Evolutionary conservation across 75 land plant species (phyloP), one percentile per base, ranked within the genome.

Genomic region (Sequoiadendron giganteum): DNA sequence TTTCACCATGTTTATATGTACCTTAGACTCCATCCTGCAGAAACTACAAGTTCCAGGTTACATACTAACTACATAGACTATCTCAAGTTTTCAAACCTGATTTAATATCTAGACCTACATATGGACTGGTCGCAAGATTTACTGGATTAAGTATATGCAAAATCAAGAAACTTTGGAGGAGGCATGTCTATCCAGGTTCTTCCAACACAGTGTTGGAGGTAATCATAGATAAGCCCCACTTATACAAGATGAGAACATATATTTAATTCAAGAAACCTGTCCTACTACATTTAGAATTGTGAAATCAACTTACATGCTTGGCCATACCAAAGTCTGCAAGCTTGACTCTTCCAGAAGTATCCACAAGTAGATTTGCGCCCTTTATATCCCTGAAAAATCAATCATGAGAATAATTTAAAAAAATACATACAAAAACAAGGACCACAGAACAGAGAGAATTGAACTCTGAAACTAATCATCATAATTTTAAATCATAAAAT

Each of bases 321-420:
- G 89, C 89, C 89, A 89, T 86, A 21, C 89, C 89, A 89, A 89
- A 89, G 58, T 89, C 89, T 45, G 79, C 89, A 43, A 89, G 88
- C 48, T 89, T 86, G 30, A 89, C 89, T 25, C 43, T 38, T 13
- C 88, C 89, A 86, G 43, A 40, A 16, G 88, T 43, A 54, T 89
- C 88, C 25, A 89, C 89, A 28, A 89, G 80, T 10, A 89, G 58
- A 45, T 89, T 89, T 28, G 89, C 81, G 0, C 88, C 87, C 38
- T 89, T 89, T 14, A 89, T 89, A 72, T 89, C 89, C 88, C 89
- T 88, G 88, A 18, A 65, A 16, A 86, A 56, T 0, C 47, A 42
- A 45, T 83, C 15, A 83, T 42, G 48, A 28, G 16, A 83, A 28
- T 42, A 42, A 42, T 83, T 45, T 45, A 3, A 42, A 45, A 80